Base-by-base conservation (phyloP, 2,329 filamentous ascomycete species). In the Colletotrichum spaethianum region DNA sequence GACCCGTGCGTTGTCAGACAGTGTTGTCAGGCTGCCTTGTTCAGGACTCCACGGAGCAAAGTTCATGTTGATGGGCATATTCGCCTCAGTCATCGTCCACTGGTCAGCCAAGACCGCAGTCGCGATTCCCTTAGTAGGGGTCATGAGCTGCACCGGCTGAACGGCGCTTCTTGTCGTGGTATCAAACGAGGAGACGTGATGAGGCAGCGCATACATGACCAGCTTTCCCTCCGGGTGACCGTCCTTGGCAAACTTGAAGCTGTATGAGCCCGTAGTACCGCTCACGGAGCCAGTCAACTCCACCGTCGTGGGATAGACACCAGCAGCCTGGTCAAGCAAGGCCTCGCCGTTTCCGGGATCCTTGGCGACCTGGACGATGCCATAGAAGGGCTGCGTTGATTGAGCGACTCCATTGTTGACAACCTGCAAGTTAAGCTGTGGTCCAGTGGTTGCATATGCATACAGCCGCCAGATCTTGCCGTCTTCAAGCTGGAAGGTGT, bases 191-290 rank as follows among this genome's bases (percentile, higher is more conserved):
- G 90, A 85, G 3, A 94, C 80, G 75, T 98, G 96, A 80, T 98
- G 96, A 28, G 95, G 94, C 59, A 99, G 84, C 20, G 93, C 94
- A 80, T 93, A 98, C 92, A 97, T 96, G 74, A 96, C 86, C 28
- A 98, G 85, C 72, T 85, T 88, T 20, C 89, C 84, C 8, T 83
- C 81, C 20, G 86, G 79, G 44, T 90, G 85, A 7, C 95, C 96
- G 0, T 85, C 87, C 77, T 94, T 96, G n/a, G 85, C 82, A 84
- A 93, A 98, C 0, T 83, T 83, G 69, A 98, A 89, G 0, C 84
- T 90, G 80, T 98, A 99, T 1, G 86, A 90, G 14, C 94, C 96
- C 14, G 83, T 84, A 0, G 83, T 83, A 1, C 89, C 90, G 53
- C 83, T 82, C 1, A 88, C 88, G 4, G 87, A 87, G 0, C 93